Percentiles rank a stretch among this genome's conserved stretches.
Conservation (phyloP, 192 early-diverging fungal genomes). For the Coemansia sp. region DNA sequence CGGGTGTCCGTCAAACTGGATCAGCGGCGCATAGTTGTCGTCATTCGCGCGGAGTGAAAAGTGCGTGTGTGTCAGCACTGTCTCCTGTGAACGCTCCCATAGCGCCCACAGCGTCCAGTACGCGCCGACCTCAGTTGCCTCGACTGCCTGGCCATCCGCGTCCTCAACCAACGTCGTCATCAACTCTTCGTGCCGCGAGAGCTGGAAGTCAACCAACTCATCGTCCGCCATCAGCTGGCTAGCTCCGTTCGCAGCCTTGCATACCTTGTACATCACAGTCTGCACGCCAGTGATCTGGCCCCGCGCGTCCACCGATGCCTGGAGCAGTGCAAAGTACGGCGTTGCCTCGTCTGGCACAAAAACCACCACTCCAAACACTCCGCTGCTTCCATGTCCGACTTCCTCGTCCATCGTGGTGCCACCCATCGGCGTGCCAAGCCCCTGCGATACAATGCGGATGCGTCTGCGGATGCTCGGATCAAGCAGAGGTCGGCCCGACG, state of each 20-base stretch:
- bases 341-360: constrained; percentile 52
- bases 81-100: constrained; percentile 47
- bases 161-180: constrained; percentile 24
- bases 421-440: constrained; percentile 15
- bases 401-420: constrained; percentile 22
- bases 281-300: constrained; percentile 24
- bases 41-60: constrained; percentile 22
- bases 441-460: constrained; percentile 33
- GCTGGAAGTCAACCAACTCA: constrained; percentile 48
- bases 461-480: constrained; percentile 24
- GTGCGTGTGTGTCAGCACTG: constrained; percentile 42
- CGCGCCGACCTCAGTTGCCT: constrained; percentile 18
- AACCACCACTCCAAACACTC: constrained; percentile 45
- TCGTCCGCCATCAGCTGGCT: constrained; percentile 54
- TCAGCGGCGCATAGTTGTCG: constrained; percentile 3
- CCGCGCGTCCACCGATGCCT: constrained; percentile 22
- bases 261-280: constrained; percentile 51
- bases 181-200: constrained; percentile 29
- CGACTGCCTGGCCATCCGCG: constrained; percentile 17
- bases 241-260: constrained; percentile 43
- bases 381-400: background rate
- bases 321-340: constrained; percentile 53
- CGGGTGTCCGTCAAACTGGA: constrained; percentile 37
- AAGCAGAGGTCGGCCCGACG: constrained; percentile 9
- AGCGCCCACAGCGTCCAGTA: constrained; percentile 55